These are phyloP conservation scores for Delphinella strobiligena DNA, from an alignment of 2,329 filamentous ascomycete species.

Conservation along the genomic window DNA sequence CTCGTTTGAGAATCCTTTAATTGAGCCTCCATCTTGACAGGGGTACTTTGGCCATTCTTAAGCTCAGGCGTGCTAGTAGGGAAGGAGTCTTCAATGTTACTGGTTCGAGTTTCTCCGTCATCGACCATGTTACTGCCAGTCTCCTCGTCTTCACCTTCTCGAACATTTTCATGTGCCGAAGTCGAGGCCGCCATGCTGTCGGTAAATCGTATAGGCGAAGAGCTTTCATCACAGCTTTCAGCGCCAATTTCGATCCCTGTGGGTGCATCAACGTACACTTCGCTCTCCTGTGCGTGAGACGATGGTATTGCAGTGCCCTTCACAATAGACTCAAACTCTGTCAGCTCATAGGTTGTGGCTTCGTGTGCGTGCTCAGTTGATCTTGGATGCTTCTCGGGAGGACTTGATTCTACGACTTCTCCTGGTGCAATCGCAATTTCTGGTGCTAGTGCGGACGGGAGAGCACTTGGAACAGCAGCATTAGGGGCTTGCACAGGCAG, in stretches of 20 bases:
- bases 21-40: conserved; percentile 1
- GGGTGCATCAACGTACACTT: too few species aligned
- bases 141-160: neutral
- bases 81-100: conserved; percentile 26
- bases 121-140: conserved; percentile 1
- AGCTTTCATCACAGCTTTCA: too few species aligned
- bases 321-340: too few species aligned
- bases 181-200: conserved; percentile 1
- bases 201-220: conserved; percentile 4
- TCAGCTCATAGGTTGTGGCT: too few species aligned
- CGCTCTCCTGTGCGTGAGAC: too few species aligned
- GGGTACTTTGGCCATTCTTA: neutral
- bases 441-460: too few species aligned
- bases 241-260: too few species aligned
- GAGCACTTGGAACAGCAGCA: neutral
- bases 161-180: neutral
- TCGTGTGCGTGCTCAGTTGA: too few species aligned
- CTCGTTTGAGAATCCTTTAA: neutral
- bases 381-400: too few species aligned
- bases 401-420: too few species aligned
- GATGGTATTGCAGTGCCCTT: too few species aligned
- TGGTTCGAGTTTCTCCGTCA: conserved; percentile 15
- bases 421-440: too few species aligned
- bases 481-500: neutral
- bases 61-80: conserved; percentile 3